Base-by-base conservation (phyloP, 2,329 filamentous ascomycete genomes). In the Arthrobotrys megalospora region DNA sequence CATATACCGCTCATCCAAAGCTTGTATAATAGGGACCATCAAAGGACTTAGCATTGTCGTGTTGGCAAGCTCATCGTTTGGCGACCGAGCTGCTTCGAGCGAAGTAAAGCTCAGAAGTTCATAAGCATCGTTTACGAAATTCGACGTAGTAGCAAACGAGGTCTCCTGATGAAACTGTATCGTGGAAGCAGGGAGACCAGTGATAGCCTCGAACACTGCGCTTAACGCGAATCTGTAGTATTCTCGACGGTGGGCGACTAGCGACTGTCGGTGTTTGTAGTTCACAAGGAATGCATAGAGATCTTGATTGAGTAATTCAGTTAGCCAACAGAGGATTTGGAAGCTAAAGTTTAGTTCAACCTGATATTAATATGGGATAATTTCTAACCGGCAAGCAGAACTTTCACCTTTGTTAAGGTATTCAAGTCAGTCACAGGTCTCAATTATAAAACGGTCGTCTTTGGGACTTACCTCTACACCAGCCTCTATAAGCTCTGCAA, bases 11-110 rank as follows among this genome's bases (percentile, higher is more conserved):
- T 78, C 62, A 16, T 66, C 52, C n/a, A 78, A 71, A 4, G 34
- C 21, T 19, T 72, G 66, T 45, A 77, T 14, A 8, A 64, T 50
- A 21, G 62, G 41, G 7, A 58, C 53, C 32, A 78, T 43, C 16
- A 72, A 60, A 12, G 73, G 73, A n/a, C 67, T 72, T 19, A 78
- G 12, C 73, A 78, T 78, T 16, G 41, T 41, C 12, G 50, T 50
- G 43, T 34, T 62, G 3, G 8, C 21, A 19, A 77, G 48, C 24
- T 77, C 73, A 14, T 67, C 73, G 5, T 52, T 71, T 41, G 73
- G 55, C 6, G 52, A 69, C 14, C 34, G 8, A 19, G 60, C 50
- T 19, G 19, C 34, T 6, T 11, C 47, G 8, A 28, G 34, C 16
- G 55, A 78, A 1, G 52, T 78, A 43, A 43, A 45, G 10, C 53